Percentiles rank a stretch among this genome's conserved stretches.
Conservation (phyloP, 257 asterid species). For the Jaltomata sinuosa region DNA sequence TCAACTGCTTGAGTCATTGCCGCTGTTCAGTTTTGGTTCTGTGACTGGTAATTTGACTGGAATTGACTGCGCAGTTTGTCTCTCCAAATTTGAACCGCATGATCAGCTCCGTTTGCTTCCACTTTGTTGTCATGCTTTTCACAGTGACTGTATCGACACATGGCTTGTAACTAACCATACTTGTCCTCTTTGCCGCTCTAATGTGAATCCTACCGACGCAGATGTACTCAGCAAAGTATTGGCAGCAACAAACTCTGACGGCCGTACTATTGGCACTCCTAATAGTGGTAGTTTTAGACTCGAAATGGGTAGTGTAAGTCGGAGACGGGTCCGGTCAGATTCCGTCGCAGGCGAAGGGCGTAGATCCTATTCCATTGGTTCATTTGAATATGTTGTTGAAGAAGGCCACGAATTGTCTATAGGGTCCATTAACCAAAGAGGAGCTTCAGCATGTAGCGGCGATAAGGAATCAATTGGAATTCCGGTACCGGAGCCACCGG, state of each 20-base stretch:
- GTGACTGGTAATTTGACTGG: slow-evolving; percentile 47
- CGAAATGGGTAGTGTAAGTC: slow-evolving; percentile 70
- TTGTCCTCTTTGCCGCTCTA: slow-evolving; percentile 78
- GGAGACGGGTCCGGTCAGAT: slow-evolving; percentile 22
- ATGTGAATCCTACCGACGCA: slow-evolving; percentile 46
- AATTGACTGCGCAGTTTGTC: slow-evolving; percentile 82
- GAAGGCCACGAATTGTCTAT: slow-evolving; percentile 49
- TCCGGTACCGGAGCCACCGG: slow-evolving; percentile 40
- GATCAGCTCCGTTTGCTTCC: slow-evolving; percentile 72
- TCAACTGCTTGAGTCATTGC: slow-evolving; percentile 38
- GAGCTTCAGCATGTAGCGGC: slow-evolving; percentile 27
- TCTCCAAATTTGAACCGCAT: slow-evolving; percentile 58
- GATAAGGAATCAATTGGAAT: slow-evolving; percentile 48
- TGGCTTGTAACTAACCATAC: slow-evolving; percentile 74
- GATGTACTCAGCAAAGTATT: slow-evolving; percentile 36
- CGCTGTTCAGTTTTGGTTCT: slow-evolving; percentile 55
- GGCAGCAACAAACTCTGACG: neutral
- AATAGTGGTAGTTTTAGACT: slow-evolving; percentile 56
- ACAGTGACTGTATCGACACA: slow-evolving; percentile 66
- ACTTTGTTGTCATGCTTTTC: slow-evolving; percentile 87
- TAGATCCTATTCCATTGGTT: slow-evolving; percentile 63
- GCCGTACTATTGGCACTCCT: slow-evolving; percentile 6
- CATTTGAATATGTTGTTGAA: slow-evolving; percentile 66
- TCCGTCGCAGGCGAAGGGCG: slow-evolving; percentile 1
- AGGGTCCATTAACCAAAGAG: slow-evolving; percentile 41